A percentile compares a stretch with the other conserved stretches of the same genome.
Evolutionary conservation across 495 filamentous ascomycete genomes (phyloP).

Genomic region (Aspergillus bertholletiae): DNA sequence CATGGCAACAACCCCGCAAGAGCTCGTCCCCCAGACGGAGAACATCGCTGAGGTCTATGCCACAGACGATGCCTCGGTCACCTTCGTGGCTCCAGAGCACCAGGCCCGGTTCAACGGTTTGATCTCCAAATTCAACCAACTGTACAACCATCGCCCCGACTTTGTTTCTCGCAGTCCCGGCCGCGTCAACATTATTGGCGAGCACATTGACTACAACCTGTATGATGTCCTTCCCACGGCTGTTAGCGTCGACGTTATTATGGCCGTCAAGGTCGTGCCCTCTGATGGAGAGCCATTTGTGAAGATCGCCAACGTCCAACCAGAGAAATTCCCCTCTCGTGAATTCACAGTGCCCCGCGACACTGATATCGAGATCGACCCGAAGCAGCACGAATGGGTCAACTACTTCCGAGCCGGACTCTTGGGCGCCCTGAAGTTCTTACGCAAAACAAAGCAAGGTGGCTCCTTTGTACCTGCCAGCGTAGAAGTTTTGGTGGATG

Average conservation of each 20-base stretch:
- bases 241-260: conserved; percentile 81
- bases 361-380: conserved; percentile 74
- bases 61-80: conserved; percentile 41
- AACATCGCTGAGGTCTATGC: conserved; percentile 49
- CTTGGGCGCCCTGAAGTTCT: conserved; percentile 71
- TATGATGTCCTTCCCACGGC: conserved; percentile 97
- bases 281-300: conserved; percentile 44
- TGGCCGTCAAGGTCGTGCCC: conserved; percentile 70
- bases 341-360: conserved; percentile 69
- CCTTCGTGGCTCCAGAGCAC: conserved; percentile 32
- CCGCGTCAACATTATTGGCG: conserved; percentile 96
- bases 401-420: conserved; percentile 98
- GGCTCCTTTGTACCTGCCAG: conserved; percentile 59
- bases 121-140: conserved; percentile 64
- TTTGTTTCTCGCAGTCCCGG: conserved; percentile 91
- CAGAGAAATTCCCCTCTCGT: conserved; percentile 68
- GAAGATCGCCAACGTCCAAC: conserved; percentile 74
- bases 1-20: conserved; percentile 40
- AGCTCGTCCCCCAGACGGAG: conserved; percentile 47
- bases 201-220: conserved; percentile 98
- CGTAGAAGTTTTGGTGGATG: conserved; percentile 87
- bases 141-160: conserved; percentile 66
- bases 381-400: conserved; percentile 85
- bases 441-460: conserved; percentile 61
- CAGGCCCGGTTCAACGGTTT: conserved; percentile 67